Evolutionary conservation across 2,329 filamentous ascomycete genomes (phyloP), one percentile per base, ranked within the genome.

Genomic region (Fusarium globosum): DNA sequence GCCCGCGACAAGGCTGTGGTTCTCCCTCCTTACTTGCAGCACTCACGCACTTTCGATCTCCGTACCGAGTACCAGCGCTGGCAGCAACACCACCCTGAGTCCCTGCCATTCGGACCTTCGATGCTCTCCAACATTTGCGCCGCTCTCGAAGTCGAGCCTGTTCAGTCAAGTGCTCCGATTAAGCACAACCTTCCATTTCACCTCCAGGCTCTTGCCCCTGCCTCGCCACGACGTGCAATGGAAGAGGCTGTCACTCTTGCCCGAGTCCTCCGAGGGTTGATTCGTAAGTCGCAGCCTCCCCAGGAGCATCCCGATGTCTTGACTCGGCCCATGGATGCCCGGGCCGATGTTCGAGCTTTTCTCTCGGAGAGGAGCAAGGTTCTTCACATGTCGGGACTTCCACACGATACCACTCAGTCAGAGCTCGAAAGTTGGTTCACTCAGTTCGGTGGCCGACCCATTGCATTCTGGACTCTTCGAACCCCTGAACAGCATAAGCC

Each of bases 371-470:
- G 96, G 69, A 98, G 95, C 87, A 99, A 99, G 85, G 96, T 99
- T 43, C 90, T 99, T 63, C 96, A 99, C 84, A 96, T 99, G 92
- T 97, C 95, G 79, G 96, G 96, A 55, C 88, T 99, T 59, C 96
- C 96, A 49, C 96, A 99, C 82, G 96, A 99, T 79, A 99, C 96
- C 41, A 99, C 96, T 4, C 96, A 99, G 85, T 98, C 96, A 7
- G 96, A 99, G 85, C 89, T 99, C 30, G 96, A 99, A 86, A 98
- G 95, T 85, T 99, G 96, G 96, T 99, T 98, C 82, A 99, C 96
- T 36, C 96, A 99, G 83, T 99, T 97, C 81, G 96, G 96, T 73
- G 96, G 96, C 56, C 93, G 96, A 48, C 96, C 96, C 36, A 99
- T 99, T 85, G 96, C 96, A 26, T 99, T 99, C 85, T 99, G 96